Conservation (phyloP, 1,284 basidiomycete genomes). For the Sphaerobolus stellatus region DNA sequence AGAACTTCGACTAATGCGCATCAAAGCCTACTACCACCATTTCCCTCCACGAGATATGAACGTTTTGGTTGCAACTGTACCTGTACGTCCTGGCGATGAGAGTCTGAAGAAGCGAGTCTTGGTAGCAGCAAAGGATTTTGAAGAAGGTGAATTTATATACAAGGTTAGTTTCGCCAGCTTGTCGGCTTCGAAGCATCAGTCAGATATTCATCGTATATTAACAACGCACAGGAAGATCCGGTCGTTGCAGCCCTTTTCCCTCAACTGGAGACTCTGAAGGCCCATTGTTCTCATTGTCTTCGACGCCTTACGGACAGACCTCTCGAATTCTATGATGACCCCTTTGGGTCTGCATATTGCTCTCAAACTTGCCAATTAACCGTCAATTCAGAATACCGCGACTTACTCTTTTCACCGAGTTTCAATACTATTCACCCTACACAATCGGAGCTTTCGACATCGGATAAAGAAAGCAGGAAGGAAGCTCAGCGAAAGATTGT, state of each 20-base stretch:
- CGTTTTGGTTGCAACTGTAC: conserved; percentile 53
- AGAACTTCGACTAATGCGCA: conserved; percentile 24
- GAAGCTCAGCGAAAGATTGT: conserved; percentile 59
- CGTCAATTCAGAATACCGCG: conserved; percentile 59
- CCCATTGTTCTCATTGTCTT: conserved; percentile 72
- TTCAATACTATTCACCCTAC: conserved; percentile 54
- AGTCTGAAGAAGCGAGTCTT: conserved; percentile 52
- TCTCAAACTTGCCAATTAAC: conserved; percentile 62
- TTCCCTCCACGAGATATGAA: conserved; percentile 73
- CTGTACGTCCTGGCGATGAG: conserved; percentile 35
- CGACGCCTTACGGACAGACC: conserved; percentile 48
- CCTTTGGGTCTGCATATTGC: conserved; percentile 63
- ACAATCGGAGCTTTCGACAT: conserved; percentile 31
- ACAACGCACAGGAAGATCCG: conserved; percentile 58
- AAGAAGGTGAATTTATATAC: conserved; percentile 71
- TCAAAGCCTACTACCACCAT: conserved; percentile 70
- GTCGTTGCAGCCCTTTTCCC: conserved; percentile 65
- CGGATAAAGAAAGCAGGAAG: conserved; percentile 43
- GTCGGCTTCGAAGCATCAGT: no score
- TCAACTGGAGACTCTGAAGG: conserved; percentile 64
- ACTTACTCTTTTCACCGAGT: conserved; percentile 66
- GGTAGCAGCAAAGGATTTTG: conserved; percentile 64
- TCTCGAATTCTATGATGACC: conserved; percentile 48
- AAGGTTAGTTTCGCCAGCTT: conserved; percentile 43
- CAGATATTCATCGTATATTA: conserved; percentile 2